phyloP scores from a whole-genome alignment of 1,139 yeast species.

The Candida gigantensis region DNA sequence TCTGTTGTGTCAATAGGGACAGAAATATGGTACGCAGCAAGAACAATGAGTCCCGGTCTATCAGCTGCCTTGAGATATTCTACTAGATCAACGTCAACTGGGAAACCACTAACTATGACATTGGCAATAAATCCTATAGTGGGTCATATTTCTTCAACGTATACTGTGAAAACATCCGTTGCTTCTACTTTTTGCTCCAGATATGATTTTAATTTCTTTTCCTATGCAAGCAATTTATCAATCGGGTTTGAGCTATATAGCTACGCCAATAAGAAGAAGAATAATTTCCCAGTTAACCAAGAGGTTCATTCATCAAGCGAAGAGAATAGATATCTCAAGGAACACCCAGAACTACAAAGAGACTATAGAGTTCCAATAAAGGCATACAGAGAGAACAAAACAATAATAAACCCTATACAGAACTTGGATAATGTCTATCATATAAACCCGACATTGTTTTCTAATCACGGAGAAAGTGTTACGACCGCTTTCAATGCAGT shows the following conservation, averaged over 20 bases:
- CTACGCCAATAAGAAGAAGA: conserved; percentile 23
- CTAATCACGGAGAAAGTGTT: conserved; percentile 32
- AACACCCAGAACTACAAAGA: conserved; percentile 8
- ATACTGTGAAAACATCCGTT: conserved; percentile 78
- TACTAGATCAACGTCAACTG: conserved; percentile 82
- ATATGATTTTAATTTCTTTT: conserved; percentile 87
- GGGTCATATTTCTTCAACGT: conserved; percentile 88
- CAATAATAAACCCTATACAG: conserved; percentile 25
- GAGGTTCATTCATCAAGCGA: conserved; percentile 12
- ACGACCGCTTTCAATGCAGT: conserved; percentile 55
- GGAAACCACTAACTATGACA: conserved; percentile 87
- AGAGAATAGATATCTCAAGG: conserved; percentile 10
- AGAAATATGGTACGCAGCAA: conserved; percentile 87
- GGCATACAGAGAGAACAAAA: conserved; percentile 8
- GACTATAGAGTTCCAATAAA: conserved; percentile 5
- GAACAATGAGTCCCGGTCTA: conserved; percentile 80
- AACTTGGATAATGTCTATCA: conserved; percentile 27
- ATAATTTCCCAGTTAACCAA: conserved; percentile 10
- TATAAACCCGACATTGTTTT: conserved; percentile 26
- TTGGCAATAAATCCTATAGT: conserved; percentile 84
- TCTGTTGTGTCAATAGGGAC: conserved; percentile 72
- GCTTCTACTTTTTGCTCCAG: conserved; percentile 80
- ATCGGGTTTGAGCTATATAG: conserved; percentile 85
- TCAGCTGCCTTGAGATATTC: conserved; percentile 85
- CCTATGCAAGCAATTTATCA: conserved; percentile 84